Base-by-base conservation (phyloP, 2,329 filamentous ascomycete genomes). In the Ustulina deusta region DNA sequence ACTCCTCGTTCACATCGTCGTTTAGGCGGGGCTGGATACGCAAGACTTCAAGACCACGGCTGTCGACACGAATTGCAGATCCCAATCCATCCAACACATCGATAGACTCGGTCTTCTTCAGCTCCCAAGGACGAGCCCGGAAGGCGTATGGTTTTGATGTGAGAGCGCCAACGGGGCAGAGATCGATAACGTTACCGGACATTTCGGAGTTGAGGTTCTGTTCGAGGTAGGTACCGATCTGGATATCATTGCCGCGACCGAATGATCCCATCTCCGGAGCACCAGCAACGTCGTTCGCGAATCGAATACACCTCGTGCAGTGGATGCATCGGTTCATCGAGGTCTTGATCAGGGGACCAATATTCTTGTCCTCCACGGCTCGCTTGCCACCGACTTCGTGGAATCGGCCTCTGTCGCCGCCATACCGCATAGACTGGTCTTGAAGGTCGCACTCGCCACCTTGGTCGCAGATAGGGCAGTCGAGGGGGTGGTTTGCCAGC, bases 261-360 rank as follows among this genome's bases (percentile, higher is more conserved):
- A 92, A 92, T 40, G 94, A 97, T 74, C 96, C 96, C 76, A 99
- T 88, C 82, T 99, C 96, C 40, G 96, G 94, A 68, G 96, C 96
- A 77, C 96, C 96, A 70, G 96, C 96, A 77, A 99, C 87, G 78
- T 99, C 96, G 83, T 98, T 99, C 79, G 96, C 93, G 82, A 99
- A 99, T 78, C 96, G 94, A 75, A 99, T 90, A 83, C 96, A 99
- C 78, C 96, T 90, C 71, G 96, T 99, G 87, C 96, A 99, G 86
- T 99, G 96, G 78, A 99, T 99, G 83, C 96, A 99, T 80, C 96
- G 89, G 87, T 99, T 99, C 96, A 99, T 99, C 57, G 96, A 99
- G 3, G 96, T 99, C 89, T 99, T 99, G 84, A 99, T 93, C 74
- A 99, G 83, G 61, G 96, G 96, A 40, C 96, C 96, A 77, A 99